Percentiles rank a stretch among this genome's conserved stretches.
Conservation (phyloP, 108 stramenopile species). For the Cyclotella sp. region DNA sequence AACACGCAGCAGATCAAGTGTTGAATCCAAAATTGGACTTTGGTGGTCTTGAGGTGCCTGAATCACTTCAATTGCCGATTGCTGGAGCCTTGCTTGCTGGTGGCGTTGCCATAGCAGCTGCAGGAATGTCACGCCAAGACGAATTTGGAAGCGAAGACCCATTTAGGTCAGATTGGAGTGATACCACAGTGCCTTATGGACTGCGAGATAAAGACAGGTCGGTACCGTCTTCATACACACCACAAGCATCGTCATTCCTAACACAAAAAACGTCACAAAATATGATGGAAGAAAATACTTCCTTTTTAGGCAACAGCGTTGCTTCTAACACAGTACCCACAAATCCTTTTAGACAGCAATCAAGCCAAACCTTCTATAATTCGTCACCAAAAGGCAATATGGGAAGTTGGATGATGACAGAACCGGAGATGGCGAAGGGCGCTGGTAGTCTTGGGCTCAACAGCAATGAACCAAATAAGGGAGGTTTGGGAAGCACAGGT, state of each 20-base stretch:
- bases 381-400: too few species aligned
- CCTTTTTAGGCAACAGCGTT: too few species aligned
- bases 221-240: not conserved
- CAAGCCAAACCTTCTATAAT: too few species aligned
- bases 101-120: conserved; percentile 1
- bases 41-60: conserved; percentile 1
- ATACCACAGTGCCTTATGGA: conserved; percentile 2
- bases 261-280: not conserved
- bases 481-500: not conserved
- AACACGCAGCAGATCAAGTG: conserved; percentile 4
- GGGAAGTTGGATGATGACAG: too few species aligned
- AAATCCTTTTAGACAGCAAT: too few species aligned
- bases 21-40: conserved; percentile 18
- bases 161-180: not conserved
- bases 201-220: not conserved
- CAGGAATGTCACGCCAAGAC: not conserved
- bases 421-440: too few species aligned
- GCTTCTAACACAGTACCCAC: too few species aligned
- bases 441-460: too few species aligned
- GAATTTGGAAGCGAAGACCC: not conserved
- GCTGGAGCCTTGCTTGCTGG: conserved; percentile 21
- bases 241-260: not conserved
- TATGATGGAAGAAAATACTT: too few species aligned
- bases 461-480: not conserved
- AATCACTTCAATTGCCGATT: not conserved